Evolutionary conservation across 768 basidiomycete genomes (phyloP), one percentile per base, ranked within the genome.

Genomic region (Cytidiella melzeri): DNA sequence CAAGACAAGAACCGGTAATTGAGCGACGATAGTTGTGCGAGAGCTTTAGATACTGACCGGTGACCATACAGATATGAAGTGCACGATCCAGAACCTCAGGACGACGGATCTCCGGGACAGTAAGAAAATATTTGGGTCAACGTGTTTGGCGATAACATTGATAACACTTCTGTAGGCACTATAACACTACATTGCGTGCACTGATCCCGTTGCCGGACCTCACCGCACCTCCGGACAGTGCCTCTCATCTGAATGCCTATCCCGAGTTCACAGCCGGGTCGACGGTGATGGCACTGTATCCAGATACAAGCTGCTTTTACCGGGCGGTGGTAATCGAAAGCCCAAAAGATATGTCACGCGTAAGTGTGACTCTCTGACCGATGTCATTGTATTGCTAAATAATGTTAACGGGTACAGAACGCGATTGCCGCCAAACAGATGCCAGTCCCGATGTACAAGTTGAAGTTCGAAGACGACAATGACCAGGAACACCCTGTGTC

Each of bases 261-360:
- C 85, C 80, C 40, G 82, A 83, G 55, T 92, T 89, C 61, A 68
- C 76, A 20, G 67, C 76, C 0, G 82, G 87, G 3, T 80, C 84
- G 19, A 85, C 75, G 0, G 90, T 92, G 9, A 79, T 92, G 77
- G 90, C 87, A 1, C 69, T 92, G n/a, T 92, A 91, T 65, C 90
- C 90, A 0, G 90, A 92, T 60, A 92, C 90, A 0, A 92, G 87
- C 57, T 90, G 87, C 62, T 92, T 92, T 70, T 92, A 92, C 60
- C 84, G 86, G 23, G 90, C 90, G 5, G 85, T 89, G 59, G 88
- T 92, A 5, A 73, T 89, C 41, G 73, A 79, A n/a, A 77, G 80
- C 9, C 88, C 87, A 4, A 68, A 58, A 42, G 76, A 75, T 44
- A 59, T 69, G 24, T 61, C 63, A 45, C 64, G 74, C 21, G 74